Evolutionary conservation across 495 filamentous ascomycete genomes (phyloP), one percentile per base, ranked within the genome.

Genomic region (Penicillium ochrochloron): DNA sequence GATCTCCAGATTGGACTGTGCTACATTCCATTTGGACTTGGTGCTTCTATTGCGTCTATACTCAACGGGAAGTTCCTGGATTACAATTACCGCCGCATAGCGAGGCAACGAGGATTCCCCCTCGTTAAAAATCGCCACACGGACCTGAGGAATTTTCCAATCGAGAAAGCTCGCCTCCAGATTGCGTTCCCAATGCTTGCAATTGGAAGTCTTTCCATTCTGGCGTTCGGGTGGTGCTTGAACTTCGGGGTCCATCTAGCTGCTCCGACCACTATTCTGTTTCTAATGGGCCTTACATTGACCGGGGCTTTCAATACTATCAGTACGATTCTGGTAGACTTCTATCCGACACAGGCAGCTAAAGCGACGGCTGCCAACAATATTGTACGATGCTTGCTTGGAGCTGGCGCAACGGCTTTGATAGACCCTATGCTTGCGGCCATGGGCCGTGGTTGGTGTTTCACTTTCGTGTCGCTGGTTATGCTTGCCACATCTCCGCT

Each of bases 41-140:
- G 83, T 21, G 76, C 94, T 57, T 92, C 91, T 54, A 87, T 96
- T 56, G 95, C 93, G 63, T 91, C 92, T 42, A 89, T 96, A 64
- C 88, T 91, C 64, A 92, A 93, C 72, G 94, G 94, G 63, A 92
- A 94, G 74, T 90, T 96, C 70, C 63, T 85, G 64, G 83, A 85
- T 59, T 64, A 65, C 23, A 83, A 84, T 59, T 86, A 81, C 68
- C 73, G 75, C n/a, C 69, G 71, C 8, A 67, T 75, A 5, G 83
- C 82, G 6, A 70, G 66, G 35, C 48, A 66, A 8, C 59, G 70
- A 15, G 80, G 81, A 3, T 70, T 89, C 31, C 77, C 76, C 3
- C 69, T 87, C 27, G 77, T 83, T 25, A 79, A 78, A 39, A 82
- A 81, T 54, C 81, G 82, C 3, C 79, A 82, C 14, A 79, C 82